phyloP scores from a whole-genome alignment of 257 asterid genomes.

The Solanum okadae region DNA sequence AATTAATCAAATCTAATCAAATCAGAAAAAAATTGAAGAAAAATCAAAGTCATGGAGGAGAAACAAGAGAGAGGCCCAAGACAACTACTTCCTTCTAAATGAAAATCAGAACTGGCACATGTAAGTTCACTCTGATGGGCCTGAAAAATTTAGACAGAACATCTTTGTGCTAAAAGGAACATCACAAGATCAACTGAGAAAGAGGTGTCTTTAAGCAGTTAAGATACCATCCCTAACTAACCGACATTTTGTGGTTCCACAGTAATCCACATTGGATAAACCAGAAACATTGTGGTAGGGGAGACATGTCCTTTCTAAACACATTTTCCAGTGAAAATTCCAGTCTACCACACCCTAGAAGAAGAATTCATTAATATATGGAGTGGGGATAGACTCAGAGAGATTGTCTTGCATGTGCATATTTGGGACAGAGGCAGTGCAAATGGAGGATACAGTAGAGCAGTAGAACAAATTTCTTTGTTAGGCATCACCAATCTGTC shows the following conservation, averaged over 20 bases:
- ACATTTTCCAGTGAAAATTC: not conserved
- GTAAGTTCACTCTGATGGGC: not conserved
- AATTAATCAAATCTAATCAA: not conserved
- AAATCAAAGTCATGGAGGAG: not conserved
- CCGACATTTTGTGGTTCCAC: not conserved
- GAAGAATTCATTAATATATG: not conserved
- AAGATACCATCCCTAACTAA: not conserved
- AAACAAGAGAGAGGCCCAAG: not conserved
- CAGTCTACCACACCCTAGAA: not conserved
- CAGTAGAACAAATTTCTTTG: not conserved
- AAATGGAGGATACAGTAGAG: not conserved
- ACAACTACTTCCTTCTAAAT: not conserved
- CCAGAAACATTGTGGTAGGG: not conserved
- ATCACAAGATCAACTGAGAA: not conserved
- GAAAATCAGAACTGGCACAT: not conserved
- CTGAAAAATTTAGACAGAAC: not conserved
- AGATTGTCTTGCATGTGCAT: not conserved
- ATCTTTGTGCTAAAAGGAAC: not conserved
- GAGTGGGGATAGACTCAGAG: not conserved
- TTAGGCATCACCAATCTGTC: not conserved
- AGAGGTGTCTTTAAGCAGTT: not conserved
- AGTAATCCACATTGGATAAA: not conserved
- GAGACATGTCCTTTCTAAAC: not conserved
- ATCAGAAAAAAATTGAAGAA: not conserved
- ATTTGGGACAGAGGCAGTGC: not conserved